A percentile compares a stretch with the other conserved stretches of the same genome.
Evolutionary conservation across 345 rosid genomes (phyloP).

Genomic region (Pugionium dolabratum): DNA sequence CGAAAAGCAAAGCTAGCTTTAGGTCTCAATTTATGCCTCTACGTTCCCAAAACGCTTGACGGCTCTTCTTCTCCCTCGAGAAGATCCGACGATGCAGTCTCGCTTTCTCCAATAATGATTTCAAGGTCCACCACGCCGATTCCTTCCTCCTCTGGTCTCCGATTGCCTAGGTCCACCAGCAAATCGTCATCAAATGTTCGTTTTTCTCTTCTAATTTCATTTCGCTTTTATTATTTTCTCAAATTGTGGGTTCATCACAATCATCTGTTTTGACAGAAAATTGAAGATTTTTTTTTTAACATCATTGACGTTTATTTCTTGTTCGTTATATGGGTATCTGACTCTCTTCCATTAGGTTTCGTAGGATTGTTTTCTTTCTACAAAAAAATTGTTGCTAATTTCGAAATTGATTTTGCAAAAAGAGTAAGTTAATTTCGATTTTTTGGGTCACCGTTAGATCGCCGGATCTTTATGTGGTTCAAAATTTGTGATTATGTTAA

Average conservation of each 20-base stretch:
- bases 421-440: conserved; percentile 32
- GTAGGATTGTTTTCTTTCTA: not conserved
- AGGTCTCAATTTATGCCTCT: conserved; percentile 68
- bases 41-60: conserved; percentile 57
- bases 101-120: conserved; percentile 41
- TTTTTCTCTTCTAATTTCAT: not conserved
- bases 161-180: conserved; percentile 52
- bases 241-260: conserved; percentile 7
- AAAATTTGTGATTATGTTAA: conserved; percentile 21
- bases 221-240: not conserved
- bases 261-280: conserved; percentile 1
- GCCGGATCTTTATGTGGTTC: conserved; percentile 27
- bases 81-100: conserved; percentile 48
- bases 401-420: too few relatives aligned
- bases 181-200: conserved; percentile 66
- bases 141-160: conserved; percentile 69
- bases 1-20: conserved; percentile 73
- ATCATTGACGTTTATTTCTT: not conserved
- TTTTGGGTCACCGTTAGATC: conserved; percentile 29
- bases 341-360: not conserved
- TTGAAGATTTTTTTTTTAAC: conserved; percentile 4
- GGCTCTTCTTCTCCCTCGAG: conserved; percentile 43
- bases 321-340: conserved; percentile 11
- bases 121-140: conserved; percentile 51
- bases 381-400: not conserved